Percentiles rank a stretch among this genome's conserved stretches.
Evolutionary conservation across 768 basidiomycete genomes (phyloP).

Genomic region (Tulasnella sp.): DNA sequence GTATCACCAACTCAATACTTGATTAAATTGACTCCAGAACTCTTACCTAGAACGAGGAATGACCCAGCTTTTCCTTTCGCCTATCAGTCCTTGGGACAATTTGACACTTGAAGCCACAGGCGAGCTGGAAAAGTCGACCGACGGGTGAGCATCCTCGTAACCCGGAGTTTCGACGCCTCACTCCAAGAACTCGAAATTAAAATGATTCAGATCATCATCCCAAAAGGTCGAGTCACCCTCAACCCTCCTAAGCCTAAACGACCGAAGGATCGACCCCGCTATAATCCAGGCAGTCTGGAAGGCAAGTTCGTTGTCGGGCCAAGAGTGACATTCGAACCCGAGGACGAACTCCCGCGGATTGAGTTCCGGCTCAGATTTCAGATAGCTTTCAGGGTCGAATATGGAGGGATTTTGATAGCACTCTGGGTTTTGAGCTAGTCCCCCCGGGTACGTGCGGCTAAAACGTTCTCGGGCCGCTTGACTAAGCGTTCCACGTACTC

Average conservation of each 20-base stretch:
- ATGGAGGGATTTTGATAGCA: background rate
- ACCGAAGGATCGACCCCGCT: background rate
- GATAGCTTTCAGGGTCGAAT: conserved; percentile 25
- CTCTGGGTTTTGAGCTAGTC: background rate
- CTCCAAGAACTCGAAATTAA: background rate
- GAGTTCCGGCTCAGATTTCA: background rate
- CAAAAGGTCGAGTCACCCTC: background rate
- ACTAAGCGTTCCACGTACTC: background rate
- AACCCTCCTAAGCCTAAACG: background rate
- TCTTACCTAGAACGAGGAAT: background rate
- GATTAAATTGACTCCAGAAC: background rate
- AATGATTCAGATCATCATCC: background rate
- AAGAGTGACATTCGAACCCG: conserved; percentile 4
- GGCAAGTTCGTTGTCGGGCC: background rate
- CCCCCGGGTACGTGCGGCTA: background rate
- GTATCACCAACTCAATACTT: no score
- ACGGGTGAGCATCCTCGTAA: background rate
- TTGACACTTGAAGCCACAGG: background rate
- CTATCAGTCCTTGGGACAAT: background rate
- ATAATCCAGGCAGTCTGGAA: background rate
- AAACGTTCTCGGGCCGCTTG: background rate
- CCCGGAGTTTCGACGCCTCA: background rate
- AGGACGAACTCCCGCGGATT: conserved; percentile 3
- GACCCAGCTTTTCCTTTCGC: background rate
- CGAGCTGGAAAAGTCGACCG: background rate